phyloP scores from a whole-genome alignment of 495 filamentous ascomycete species.

The Podospora anserina region DNA sequence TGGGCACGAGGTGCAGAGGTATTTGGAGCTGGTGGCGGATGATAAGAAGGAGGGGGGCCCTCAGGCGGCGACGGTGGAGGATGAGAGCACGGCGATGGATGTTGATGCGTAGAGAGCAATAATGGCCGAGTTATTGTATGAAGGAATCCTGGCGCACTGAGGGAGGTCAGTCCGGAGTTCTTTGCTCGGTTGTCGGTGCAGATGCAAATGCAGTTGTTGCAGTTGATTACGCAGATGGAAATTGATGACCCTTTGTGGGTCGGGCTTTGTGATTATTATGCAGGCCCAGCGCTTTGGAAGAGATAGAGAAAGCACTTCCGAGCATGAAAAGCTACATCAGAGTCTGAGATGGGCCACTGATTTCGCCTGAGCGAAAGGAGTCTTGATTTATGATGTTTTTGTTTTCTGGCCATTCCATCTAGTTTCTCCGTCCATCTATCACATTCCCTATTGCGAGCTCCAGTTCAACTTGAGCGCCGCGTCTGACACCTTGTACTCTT shows the following conservation, averaged over 20 bases:
- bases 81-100: conserved; percentile 67
- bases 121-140: neutral
- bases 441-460: conserved; percentile 56
- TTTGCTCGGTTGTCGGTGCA: too few relatives aligned
- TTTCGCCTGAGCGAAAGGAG: too few relatives aligned
- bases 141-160: too few relatives aligned
- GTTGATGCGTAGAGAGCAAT: conserved; percentile 54
- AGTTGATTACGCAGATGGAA: too few relatives aligned
- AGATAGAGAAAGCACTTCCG: neutral
- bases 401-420: neutral
- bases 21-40: conserved; percentile 64
- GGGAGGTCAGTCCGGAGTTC: too few relatives aligned
- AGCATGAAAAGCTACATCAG: neutral
- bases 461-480: conserved; percentile 78
- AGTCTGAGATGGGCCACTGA: too few relatives aligned
- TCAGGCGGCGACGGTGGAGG: conserved; percentile 35
- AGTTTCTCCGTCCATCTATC: neutral
- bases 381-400: neutral
- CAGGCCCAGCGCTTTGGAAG: too few relatives aligned
- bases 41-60: conserved; percentile 46
- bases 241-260: too few relatives aligned
- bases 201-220: too few relatives aligned
- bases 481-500: conserved; percentile 69
- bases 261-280: too few relatives aligned
- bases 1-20: conserved; percentile 78